Conservation (phyloP, 257 asterid species). For the Capsicum pubescens region DNA sequence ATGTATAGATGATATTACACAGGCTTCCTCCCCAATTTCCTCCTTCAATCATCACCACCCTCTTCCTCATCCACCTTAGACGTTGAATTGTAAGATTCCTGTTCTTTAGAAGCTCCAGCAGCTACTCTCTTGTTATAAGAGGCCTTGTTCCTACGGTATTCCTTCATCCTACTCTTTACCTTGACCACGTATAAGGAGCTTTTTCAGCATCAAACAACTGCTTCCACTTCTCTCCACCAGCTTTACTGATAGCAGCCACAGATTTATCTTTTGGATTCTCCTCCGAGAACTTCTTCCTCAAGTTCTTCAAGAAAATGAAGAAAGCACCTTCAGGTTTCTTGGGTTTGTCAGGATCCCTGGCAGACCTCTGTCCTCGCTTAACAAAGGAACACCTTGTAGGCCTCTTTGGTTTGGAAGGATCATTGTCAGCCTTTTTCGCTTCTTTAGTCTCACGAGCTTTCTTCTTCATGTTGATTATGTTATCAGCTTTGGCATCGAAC, state of each 20-base stretch:
- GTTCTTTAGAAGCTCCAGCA: conserved; percentile 28
- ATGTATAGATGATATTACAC: not conserved
- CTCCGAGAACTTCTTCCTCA: conserved; percentile 69
- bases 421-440: conserved; percentile 48
- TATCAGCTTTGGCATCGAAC: conserved; percentile 62
- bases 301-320: conserved; percentile 87
- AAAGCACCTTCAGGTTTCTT: conserved; percentile 87
- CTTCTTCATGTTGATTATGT: conserved; percentile 64
- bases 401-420: conserved; percentile 81
- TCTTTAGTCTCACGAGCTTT: conserved; percentile 46
- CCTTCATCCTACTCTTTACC: conserved; percentile 64
- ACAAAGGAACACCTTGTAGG: conserved; percentile 81
- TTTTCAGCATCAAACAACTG: conserved; percentile 70
- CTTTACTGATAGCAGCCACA: conserved; percentile 63
- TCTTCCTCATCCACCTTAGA: conserved; percentile 41
- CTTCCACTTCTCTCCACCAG: conserved; percentile 87
- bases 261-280: conserved; percentile 79
- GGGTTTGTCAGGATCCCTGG: conserved; percentile 83
- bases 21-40: not conserved
- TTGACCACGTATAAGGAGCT: conserved; percentile 63
- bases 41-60: conserved; percentile 4
- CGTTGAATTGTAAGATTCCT: conserved; percentile 36
- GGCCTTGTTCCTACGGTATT: conserved; percentile 52
- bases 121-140: conserved; percentile 59
- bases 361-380: not conserved